Evolutionary conservation across 192 early-diverging fungal species (phyloP).

Genomic region (Podila horticola): DNA sequence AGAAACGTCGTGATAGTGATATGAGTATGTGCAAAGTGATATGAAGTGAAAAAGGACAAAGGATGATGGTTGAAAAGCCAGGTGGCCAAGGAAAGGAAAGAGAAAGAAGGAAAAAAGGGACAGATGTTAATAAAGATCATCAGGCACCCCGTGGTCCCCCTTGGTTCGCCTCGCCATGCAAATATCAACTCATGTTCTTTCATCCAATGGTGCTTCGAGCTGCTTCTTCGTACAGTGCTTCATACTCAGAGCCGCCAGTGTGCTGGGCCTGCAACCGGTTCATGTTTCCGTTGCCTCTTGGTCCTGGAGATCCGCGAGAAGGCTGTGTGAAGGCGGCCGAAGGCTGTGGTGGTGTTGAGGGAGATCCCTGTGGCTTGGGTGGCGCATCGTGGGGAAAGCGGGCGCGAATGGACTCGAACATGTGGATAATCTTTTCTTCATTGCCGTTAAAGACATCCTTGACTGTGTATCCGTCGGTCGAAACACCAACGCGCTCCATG

Average conservation of each 20-base stretch:
- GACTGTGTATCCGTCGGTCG: slow-evolving; percentile 58
- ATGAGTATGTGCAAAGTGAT: too few species aligned
- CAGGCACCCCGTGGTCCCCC: too few species aligned
- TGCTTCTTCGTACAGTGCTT: slow-evolving; percentile 29
- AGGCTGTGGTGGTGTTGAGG: background rate
- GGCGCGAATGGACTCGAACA: slow-evolving; percentile 20
- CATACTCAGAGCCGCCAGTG: slow-evolving; percentile 30
- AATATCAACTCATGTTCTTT: background rate
- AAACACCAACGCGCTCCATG: slow-evolving; percentile 60
- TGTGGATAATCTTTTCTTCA: slow-evolving; percentile 28
- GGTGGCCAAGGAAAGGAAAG: background rate
- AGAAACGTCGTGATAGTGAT: too few species aligned
- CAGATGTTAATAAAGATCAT: background rate
- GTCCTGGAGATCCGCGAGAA: slow-evolving; percentile 1
- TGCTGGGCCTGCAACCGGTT: slow-evolving; percentile 13
- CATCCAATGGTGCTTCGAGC: slow-evolving; percentile 27
- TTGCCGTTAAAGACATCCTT: slow-evolving; percentile 52
- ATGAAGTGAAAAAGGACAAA: too few species aligned
- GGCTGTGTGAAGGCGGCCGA: background rate
- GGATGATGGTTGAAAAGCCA: background rate
- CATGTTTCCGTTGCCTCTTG: slow-evolving; percentile 6
- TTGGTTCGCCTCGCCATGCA: background rate
- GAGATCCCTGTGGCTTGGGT: background rate
- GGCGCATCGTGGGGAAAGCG: slow-evolving; percentile 18
- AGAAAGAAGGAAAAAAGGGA: background rate